phyloP scores from a whole-genome alignment of 2,329 filamentous ascomycete genomes.

The Verticillium tricorpus region DNA sequence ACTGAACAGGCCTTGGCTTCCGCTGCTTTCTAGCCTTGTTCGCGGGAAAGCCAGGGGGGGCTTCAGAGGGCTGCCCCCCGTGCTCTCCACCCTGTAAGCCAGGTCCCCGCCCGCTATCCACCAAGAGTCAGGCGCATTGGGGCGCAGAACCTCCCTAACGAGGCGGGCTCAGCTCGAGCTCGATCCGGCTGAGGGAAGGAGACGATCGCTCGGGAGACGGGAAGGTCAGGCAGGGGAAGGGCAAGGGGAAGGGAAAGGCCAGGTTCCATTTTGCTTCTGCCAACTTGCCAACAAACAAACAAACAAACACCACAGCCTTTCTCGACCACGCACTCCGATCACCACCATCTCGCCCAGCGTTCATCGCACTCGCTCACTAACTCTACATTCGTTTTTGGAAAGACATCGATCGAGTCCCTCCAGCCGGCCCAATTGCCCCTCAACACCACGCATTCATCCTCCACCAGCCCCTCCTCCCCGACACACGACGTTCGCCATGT shows the following conservation, averaged over 20 bases:
- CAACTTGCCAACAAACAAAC: background rate
- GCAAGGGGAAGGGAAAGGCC: background rate
- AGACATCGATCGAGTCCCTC: background rate
- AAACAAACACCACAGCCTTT: background rate
- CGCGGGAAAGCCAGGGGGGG: background rate
- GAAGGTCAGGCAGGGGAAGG: no score
- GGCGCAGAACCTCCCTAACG: background rate
- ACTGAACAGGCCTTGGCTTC: background rate
- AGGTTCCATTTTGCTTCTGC: background rate
- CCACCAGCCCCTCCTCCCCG: background rate
- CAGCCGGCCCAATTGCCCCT: background rate
- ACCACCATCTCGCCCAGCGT: background rate
- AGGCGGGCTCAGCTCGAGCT: background rate
- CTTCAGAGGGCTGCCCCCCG: background rate
- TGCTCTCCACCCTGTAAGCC: background rate
- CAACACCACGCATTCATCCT: background rate
- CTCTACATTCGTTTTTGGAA: background rate
- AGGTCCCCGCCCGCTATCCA: background rate
- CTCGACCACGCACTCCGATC: background rate
- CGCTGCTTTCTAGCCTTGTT: background rate
- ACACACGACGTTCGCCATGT: constrained; percentile 5
- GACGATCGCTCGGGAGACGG: background rate
- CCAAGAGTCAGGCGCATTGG: background rate
- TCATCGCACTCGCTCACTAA: background rate
- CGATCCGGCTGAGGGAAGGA: background rate